Evolutionary conservation across 129 eudicot genomes (phyloP), one percentile per base, ranked within the genome.

Genomic region (Heracleum sosnowskyi): DNA sequence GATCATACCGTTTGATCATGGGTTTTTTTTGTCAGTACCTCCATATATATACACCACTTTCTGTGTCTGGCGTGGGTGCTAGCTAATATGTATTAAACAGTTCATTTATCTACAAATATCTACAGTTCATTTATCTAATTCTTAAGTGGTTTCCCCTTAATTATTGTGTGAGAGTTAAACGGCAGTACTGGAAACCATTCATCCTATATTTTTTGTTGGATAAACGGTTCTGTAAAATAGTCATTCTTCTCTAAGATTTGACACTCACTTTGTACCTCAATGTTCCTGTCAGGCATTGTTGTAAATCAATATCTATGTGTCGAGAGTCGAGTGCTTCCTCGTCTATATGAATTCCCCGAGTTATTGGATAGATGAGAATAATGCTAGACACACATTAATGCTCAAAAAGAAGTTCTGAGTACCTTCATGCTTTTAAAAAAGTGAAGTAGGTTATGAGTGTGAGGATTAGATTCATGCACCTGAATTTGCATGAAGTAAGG

Each of bases 391-490:
- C 47, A 40, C 15, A 72, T 40, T 40, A n/a, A 20, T 72, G 47
- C 8, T 37, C 29, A 20, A 39, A 13, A 40, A 10, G 18, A 40
- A 18, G 24, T 37, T 24, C 4, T 41, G 11, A 12, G 53, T 26
- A 64, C 39, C 22, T 29, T 20, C 47, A 7, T 24, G 53, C 49
- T 28, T 72, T 41, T 72, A 28, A 7, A n/a, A 40, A 72, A 72
- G 76, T 37, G 51, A 24, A 45, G 36, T 39, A 72, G 76, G 49
- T 72, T 41, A 72, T 72, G 76, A 72, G 18, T 41, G 53, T 4
- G 35, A n/a, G 51, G 49, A 72, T 24, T 31, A 72, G 49, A 42
- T 73, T 73, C 57, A 73, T 73, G 77, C 60, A 44, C 77, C 33
- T 42, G 57, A 73, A 44, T 16, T 44, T 42, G 37, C 26, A 73